Evolutionary conservation across 164 flowering plant genomes (phyloP).

Genomic region (Kalanchoe fedtschenkoi): DNA sequence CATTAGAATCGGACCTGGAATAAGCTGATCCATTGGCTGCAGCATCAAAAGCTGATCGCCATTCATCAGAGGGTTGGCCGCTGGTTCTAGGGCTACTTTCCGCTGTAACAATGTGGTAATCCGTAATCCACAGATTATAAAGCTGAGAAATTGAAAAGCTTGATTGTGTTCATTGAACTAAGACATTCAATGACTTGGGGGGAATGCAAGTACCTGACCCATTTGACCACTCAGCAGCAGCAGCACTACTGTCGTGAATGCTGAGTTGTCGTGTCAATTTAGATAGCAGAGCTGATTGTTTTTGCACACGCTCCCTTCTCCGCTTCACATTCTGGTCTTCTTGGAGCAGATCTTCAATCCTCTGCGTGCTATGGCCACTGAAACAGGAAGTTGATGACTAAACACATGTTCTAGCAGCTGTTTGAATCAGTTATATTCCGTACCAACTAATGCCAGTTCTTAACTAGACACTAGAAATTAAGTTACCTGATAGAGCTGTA

Average conservation of each 20-base stretch:
- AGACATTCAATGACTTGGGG: neutral
- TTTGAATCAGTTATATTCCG: too few relatives aligned
- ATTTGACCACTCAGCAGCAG: constrained; percentile 62
- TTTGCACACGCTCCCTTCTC: constrained; percentile 68
- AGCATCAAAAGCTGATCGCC: constrained; percentile 88
- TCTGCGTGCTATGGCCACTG: constrained; percentile 64
- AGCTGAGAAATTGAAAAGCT: neutral
- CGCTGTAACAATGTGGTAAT: constrained; percentile 14
- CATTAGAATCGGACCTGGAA: neutral
- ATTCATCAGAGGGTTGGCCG: constrained; percentile 65
- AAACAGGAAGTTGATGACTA: neutral
- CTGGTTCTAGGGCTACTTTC: constrained; percentile 53
- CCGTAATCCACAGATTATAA: neutral
- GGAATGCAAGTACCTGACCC: constrained; percentile 35
- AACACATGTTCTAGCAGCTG: neutral
- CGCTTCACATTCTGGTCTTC: constrained; percentile 90
- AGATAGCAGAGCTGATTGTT: constrained; percentile 78
- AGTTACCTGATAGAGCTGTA: constrained; percentile 79
- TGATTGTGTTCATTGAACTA: neutral
- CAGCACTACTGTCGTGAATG: constrained; percentile 83
- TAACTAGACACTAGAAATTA: neutral
- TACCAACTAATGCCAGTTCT: too few relatives aligned
- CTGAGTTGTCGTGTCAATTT: constrained; percentile 81
- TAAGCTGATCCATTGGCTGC: constrained; percentile 59
- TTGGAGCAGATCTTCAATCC: constrained; percentile 76